A percentile compares a stretch with the other conserved stretches of the same genome.
phyloP scores from a whole-genome alignment of 805 yeast genomes.

The Ogataea paradorogensis region DNA sequence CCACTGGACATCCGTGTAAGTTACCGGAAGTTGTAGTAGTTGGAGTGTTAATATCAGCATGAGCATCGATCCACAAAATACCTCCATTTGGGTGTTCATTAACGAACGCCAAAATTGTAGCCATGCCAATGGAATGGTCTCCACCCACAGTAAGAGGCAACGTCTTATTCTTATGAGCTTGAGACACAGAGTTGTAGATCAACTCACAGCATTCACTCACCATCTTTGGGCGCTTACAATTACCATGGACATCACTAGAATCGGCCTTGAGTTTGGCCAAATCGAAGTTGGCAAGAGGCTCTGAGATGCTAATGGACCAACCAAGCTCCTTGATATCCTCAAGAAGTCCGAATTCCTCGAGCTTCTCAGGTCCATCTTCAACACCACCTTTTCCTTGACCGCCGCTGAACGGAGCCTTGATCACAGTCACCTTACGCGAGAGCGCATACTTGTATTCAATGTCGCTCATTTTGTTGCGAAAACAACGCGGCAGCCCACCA shows the following conservation, averaged over 20 bases:
- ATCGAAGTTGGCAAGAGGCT: conserved; percentile 52
- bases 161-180: conserved; percentile 44
- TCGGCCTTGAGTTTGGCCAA: conserved; percentile 42
- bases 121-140: conserved; percentile 94
- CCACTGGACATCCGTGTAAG: conserved; percentile 94
- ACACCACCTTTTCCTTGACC: conserved; percentile 96
- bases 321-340: conserved; percentile 63
- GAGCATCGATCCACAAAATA: conserved; percentile 95
- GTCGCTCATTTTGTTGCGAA: conserved; percentile 10
- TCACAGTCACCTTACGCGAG: conserved; percentile 57
- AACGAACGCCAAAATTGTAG: conserved; percentile 83
- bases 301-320: conserved; percentile 57
- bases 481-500: background rate
- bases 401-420: conserved; percentile 91
- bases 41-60: conserved; percentile 94
- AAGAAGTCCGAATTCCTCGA: conserved; percentile 69
- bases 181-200: conserved; percentile 58
- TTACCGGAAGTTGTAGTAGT: conserved; percentile 82
- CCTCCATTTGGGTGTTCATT: conserved; percentile 82
- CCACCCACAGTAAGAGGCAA: conserved; percentile 92
- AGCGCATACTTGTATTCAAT: conserved; percentile 52
- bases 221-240: conserved; percentile 67
- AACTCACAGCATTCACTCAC: conserved; percentile 71
- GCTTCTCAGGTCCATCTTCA: conserved; percentile 85
- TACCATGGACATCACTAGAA: conserved; percentile 48